Evolutionary conservation across 306 rosid genomes (phyloP), one percentile per base, ranked within the genome.

Genomic region (Medicago arabica): DNA sequence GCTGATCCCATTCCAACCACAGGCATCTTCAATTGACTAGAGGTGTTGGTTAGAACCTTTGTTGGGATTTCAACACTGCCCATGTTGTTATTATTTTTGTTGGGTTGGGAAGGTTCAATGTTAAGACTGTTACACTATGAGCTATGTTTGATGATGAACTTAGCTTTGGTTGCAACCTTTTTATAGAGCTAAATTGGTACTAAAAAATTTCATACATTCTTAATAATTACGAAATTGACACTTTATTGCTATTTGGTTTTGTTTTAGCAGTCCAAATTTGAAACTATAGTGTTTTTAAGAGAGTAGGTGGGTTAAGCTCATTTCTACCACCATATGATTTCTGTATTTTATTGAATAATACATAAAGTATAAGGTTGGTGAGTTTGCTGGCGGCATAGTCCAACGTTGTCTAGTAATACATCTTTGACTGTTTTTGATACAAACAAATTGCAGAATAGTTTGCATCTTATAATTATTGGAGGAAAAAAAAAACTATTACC

Each of bases 1-100:
- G 88, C 88, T 4, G 88, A 85, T 0, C 88, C 85, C 88, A 85
- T 85, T 11, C 88, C 85, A 2, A 85, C 47, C 10, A 81, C 88
- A 2, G 85, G 88, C 53, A 85, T 15, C 44, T 11, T 78, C 59
- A 36, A 18, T 23, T 78, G 9, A 0, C 28, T 11, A 13, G 47
- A 10, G 0, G 75, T 41, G 39, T 79, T 81, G 6, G 50, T 18
- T 25, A 85, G 66, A 6, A 78, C 76, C 65, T 65, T 1, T 1
- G 65, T 69, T 1, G 88, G 88, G 12, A 81, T 75, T n/a, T 81
- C 83, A 64, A 7, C 25, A 59, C 31, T 40, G 4, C 64, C 36
- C 83, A 81, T 81, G 34, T 66, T 78, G 18, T 19, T 62, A 0
- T 34, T 34, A 0, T 9, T 44, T 3, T 44, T 65, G 25, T 66